A percentile compares a stretch with the other conserved stretches of the same genome.
These are phyloP conservation scores for Bretschneidera sinensis DNA, from an alignment of 345 rosid species.

Conservation along the genomic window DNA sequence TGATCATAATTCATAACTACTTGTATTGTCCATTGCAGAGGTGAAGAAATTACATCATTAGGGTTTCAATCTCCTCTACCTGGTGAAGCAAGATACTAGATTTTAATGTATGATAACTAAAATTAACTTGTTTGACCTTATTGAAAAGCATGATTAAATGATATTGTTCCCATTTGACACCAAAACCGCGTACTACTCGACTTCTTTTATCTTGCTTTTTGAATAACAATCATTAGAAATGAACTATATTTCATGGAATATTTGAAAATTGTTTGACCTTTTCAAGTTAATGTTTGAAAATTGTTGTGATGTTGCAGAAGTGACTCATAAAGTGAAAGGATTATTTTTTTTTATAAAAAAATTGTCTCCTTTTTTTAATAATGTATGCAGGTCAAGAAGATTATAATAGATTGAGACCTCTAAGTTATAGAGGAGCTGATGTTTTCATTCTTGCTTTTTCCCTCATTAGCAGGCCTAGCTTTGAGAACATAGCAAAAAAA, in stretches of 20 bases:
- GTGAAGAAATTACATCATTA: too few species aligned
- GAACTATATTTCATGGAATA: slow-evolving; percentile 3
- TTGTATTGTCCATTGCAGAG: too few species aligned
- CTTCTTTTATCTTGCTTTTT: slow-evolving; percentile 13
- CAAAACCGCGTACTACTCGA: too few species aligned
- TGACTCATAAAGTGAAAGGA: slow-evolving; percentile 4
- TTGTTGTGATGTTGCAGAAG: slow-evolving; percentile 12
- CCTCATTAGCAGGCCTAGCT: slow-evolving; percentile 71
- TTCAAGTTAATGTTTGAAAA: slow-evolving; percentile 1
- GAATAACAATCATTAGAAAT: too few species aligned
- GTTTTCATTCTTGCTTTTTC: slow-evolving; percentile 73
- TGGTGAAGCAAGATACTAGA: too few species aligned
- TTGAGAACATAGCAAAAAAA: slow-evolving; percentile 65
- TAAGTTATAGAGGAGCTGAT: slow-evolving; percentile 75
- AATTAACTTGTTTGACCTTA: too few species aligned
- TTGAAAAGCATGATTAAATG: too few species aligned
- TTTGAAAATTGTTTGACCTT: slow-evolving; percentile 7
- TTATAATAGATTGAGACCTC: slow-evolving; percentile 66
- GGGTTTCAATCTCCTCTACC: too few species aligned
- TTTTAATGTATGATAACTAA: too few species aligned
- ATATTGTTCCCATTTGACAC: too few species aligned
- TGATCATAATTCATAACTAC: too few species aligned
- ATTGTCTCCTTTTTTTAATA: slow-evolving; percentile 1
- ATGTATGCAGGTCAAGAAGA: too few species aligned
- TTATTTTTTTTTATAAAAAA: not conserved